Base-by-base conservation (phyloP, 345 rosid species). In the Mangifera indica region DNA sequence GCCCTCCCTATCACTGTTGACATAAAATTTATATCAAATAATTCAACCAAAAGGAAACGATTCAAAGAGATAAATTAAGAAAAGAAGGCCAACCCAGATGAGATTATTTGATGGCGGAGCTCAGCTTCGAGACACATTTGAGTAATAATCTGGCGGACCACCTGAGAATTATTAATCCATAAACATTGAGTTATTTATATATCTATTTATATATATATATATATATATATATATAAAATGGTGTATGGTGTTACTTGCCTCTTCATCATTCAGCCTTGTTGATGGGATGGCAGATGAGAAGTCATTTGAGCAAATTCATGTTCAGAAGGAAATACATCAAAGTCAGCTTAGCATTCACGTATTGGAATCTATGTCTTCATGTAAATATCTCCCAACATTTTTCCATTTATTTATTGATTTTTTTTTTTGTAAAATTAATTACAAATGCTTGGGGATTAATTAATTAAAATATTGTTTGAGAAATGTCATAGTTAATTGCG, bases 81-180 rank as follows among this genome's bases (percentile, higher is more conserved):
- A 32, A 13, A 66, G 62, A 72, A 63, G n/a, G 53, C 72, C 5
- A 44, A 80, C 79, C 83, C 29, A 20, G 29, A 59, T 7, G 29
- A 17, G 40, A 7, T 10, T 0, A 68, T 18, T 25, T 60, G 75
- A 45, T 59, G 54, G 44, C 22, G n/a, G 34, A 72, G 48, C 37
- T 25, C 65, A 1, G 72, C 13, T 46, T 80, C 80, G 7, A 69
- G 40, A 24, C 37, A n/a, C 69, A 76, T 13, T 25, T 70, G 61
- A 63, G 62, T 9, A 52, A 69, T 15, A 13, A 72, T 22, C 46
- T 77, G 42, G 15, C 26, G 37, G 37, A 76, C 14, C 20, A 52
- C 18, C 77, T 79, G 74, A 18, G 25, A 29, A n/a, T n/a, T n/a
- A n/a, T n/a, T n/a, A n/a, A n/a, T n/a, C n/a, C n/a, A n/a, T n/a